These are phyloP conservation scores for Aspergillus persii DNA, from an alignment of 2,329 filamentous ascomycete species.

Conservation along the genomic window DNA sequence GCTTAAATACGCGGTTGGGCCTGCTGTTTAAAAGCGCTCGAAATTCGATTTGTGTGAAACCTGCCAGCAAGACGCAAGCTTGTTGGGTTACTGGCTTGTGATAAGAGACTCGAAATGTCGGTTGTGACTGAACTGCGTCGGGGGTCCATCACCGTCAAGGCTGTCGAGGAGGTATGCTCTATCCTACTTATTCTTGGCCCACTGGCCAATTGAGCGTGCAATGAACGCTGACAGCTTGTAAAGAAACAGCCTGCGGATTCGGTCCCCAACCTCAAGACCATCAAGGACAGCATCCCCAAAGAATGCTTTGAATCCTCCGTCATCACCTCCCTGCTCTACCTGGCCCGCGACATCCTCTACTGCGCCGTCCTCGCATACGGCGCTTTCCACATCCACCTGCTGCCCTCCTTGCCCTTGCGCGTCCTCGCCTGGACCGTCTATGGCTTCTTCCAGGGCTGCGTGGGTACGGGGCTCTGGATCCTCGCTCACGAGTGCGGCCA, in stretches of 20 bases:
- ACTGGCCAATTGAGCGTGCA: not conserved
- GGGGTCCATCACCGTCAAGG: not conserved
- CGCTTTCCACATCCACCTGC: constrained; percentile 54
- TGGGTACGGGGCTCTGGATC: constrained; percentile 69
- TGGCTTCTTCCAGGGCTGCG: constrained; percentile 62
- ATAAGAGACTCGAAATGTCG: not conserved
- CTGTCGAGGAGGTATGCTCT: not conserved
- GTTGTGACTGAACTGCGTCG: not conserved
- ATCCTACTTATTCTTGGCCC: not conserved
- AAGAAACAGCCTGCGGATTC: not conserved
- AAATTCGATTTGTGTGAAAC: not conserved
- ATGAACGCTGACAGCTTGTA: not conserved
- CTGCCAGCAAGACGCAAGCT: not conserved
- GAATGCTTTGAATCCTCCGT: constrained; percentile 61
- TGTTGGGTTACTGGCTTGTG: not conserved
- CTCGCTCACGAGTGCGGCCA: constrained; percentile 71
- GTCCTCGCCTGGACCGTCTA: constrained; percentile 57
- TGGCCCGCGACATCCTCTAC: constrained; percentile 56
- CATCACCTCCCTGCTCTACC: constrained; percentile 53
- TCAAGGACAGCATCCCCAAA: constrained; percentile 54
- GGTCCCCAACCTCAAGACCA: constrained; percentile 16
- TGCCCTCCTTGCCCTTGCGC: constrained; percentile 48
- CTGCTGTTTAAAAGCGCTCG: not conserved
- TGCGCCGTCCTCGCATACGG: constrained; percentile 50
- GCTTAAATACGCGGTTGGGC: no score